Evolutionary conservation across 495 filamentous ascomycete species (phyloP).

Genomic region (Aspergillus sclerotioniger): DNA sequence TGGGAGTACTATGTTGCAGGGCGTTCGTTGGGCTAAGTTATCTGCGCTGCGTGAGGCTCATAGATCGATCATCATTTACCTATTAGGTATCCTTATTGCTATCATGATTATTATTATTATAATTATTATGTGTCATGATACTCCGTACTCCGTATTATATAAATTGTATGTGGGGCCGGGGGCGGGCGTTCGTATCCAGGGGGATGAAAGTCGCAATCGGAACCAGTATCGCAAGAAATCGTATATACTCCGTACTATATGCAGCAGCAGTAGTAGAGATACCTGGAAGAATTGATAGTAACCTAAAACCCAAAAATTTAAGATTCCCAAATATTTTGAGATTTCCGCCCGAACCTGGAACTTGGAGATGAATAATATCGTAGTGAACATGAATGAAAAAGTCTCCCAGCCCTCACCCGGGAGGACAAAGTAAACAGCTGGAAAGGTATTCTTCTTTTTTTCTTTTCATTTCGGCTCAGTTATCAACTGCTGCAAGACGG

Average conservation of each 20-base stretch:
- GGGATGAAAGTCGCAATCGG: not conserved
- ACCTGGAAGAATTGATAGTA: not conserved
- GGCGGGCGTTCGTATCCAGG: not conserved
- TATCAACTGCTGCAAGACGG: constrained; percentile 36
- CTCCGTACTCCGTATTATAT: not conserved
- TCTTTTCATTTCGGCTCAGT: constrained; percentile 39
- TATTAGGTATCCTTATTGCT: too few relatives aligned
- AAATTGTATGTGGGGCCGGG: not conserved
- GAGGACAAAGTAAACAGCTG: constrained; percentile 25
- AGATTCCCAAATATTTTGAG: constrained; percentile 31
- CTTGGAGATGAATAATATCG: constrained; percentile 37
- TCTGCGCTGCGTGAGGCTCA: too few relatives aligned
- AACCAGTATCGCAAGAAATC: not conserved
- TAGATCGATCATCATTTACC: too few relatives aligned
- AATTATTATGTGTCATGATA: too few relatives aligned
- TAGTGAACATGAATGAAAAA: constrained; percentile 46
- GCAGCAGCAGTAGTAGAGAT: too few relatives aligned
- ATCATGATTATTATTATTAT: too few relatives aligned
- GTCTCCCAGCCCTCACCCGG: constrained; percentile 35
- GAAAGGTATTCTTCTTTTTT: constrained; percentile 45
- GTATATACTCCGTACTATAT: not conserved
- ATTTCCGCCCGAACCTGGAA: constrained; percentile 40
- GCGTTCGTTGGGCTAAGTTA: too few relatives aligned
- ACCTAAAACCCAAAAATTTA: constrained; percentile 6
- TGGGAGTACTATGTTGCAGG: not conserved